Base-by-base conservation (phyloP, 108 stramenopile genomes). In the Poteriospumella lacustris region DNA sequence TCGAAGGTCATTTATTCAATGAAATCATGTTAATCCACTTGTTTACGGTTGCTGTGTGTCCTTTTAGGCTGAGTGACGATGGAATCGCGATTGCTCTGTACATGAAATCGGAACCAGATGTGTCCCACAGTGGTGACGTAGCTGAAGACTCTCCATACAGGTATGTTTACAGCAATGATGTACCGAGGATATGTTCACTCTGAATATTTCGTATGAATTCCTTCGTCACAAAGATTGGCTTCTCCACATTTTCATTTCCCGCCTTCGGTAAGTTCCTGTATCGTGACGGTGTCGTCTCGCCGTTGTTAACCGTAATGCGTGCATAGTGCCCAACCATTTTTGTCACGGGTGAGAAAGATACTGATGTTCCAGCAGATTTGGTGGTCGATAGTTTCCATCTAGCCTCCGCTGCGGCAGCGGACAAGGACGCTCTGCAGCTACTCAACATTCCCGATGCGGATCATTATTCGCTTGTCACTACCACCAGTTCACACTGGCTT, bases 31-130 rank as follows among this genome's bases (percentile, higher is more conserved):
- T 64, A 64, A 5, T 64, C 33, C 28, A 12, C 15, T 5, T 64
- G 3, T 31, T 12, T 31, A 56, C 15, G 15, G 24, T 56, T 56
- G 52, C 15, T 56, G 52, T 15, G 15, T 56, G 15, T 56, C 15
- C 15, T 56, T 56, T 24, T 56, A 64, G 47, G 2, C 29, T 75
- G 42, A 44, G 42, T 24, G 73, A 75, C 29, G 52, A 75, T 26
- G 73, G 73, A 24, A 39, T 39, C 28, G 73, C 73, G 5, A 29
- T 75, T 26, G 5, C 2, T 29, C 1, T 3, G 26, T 76, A 58
- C 36, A n/a, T 76, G 58, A 0, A 24, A 1, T 26, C 58, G 28
- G 42, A 29, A 26, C 56, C 75, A 12, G 75, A n/a, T 33, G 24
- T 0, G 0, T 0, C 0, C 39, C 15, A 52, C 47, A 52, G 19